Base-by-base conservation (phyloP, 345 rosid species). In the Citrus hindsii region DNA sequence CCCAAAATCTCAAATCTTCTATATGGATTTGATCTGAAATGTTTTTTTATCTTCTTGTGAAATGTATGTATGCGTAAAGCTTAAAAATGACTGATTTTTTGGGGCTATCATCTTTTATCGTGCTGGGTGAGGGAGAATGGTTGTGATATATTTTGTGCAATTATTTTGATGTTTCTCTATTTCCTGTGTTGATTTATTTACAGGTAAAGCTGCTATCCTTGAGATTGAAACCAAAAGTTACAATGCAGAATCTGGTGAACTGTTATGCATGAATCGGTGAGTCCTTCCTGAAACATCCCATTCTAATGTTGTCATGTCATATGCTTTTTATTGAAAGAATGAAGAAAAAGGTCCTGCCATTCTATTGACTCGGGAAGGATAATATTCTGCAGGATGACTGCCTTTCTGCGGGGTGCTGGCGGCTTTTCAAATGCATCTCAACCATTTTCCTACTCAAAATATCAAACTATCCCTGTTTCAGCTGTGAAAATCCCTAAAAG, bases 161-260 rank as follows among this genome's bases (percentile, higher is more conserved):
- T 24, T 19, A 75, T 79, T 46, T 55, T 66, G 42, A 38, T 63
- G 18, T 56, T 53, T 56, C 56, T 67, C 71, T 77, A 13, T 66
- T 5, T 60, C 71, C 33, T 40, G 16, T 56, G 24, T 56, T 77
- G 46, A 64, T 75, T 37, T 66, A 21, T 64, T 74, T 79, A 77
- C 83, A 96, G 98, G 97, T 75, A 96, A 94, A 84, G 98, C 99
- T 38, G 97, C 99, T 76, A 77, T 96, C 75, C 71, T 89, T 78
- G 98, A 94, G 82, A 66, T 91, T 61, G 98, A 94, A 86, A 90
- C 88, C 71, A 94, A 69, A 85, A 89, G 89, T 87, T 96, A 86
- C 67, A 89, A 88, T 79, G 79, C 89, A 86, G 91, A 83, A 58
- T 89, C 95, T 46, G 97, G 89, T 61, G 95, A 91, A 81, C 59